Evolutionary conservation across 2,329 filamentous ascomycete species (phyloP), one percentile per base, ranked within the genome.

Genomic region (Arthrobotrys conoides): DNA sequence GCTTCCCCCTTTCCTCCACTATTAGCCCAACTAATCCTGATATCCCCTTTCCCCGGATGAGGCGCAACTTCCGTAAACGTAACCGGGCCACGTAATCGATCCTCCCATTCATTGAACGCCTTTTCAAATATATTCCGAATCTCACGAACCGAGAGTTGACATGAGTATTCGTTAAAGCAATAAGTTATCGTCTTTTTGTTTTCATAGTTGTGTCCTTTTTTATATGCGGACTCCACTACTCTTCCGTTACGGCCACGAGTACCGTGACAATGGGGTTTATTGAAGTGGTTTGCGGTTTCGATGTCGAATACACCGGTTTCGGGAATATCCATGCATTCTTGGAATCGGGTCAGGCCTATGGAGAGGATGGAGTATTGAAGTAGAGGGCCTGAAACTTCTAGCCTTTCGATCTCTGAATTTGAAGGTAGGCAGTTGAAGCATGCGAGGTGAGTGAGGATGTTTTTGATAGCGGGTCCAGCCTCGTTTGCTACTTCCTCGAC

Each of bases 381-480:
- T 20, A 59, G 5, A 22, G n/a, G 18, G 10, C 30, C 18, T 9
- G 53, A 20, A 22, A 30, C 0, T 0, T 22, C 53, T 6, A 36
- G 8, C 1, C 38, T 20, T 22, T 59, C 30, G 9, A 14, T 22
- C 30, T 59, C 53, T 38, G 53, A 36, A 20, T 38, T n/a, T 1
- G n/a, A 10, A 3, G 53, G 53, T 20, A 59, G 53, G 18, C 53
- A 59, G 27, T 9, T n/a, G 53, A 22, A 59, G 30, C 53, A 59
- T 2, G 53, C 30, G n/a, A 59, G 53, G 18, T 59, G 53, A 2
- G 27, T 14, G 5, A 30, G 18, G 6, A 59, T 38, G 14, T 38
- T 6, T 4, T 20, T 22, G n/a, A 59, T 36, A 12, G 53, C 53
- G 2, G 30, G n/a, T 9, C n/a, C 27, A 5, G 30, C 30, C 18